Evolutionary conservation across 2,329 filamentous ascomycete species (phyloP), one percentile per base, ranked within the genome.

Genomic region (Tympanopsis confertula): DNA sequence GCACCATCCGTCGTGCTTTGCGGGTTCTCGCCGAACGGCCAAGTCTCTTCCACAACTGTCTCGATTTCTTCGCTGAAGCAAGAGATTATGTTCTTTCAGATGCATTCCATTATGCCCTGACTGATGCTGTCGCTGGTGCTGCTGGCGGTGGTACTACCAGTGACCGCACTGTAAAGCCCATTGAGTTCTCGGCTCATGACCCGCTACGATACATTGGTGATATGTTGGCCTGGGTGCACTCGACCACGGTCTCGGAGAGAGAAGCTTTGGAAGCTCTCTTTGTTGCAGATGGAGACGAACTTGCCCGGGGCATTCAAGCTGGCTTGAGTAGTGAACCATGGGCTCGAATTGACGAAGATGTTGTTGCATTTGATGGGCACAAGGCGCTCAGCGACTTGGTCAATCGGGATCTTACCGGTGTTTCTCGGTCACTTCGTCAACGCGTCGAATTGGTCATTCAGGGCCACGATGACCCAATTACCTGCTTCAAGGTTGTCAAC

Each of bases 151-250:
- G 52, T 5, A 33, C 30, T 17, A 15, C 10, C 12, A 15, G 30
- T 17, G 63, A 69, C 39, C 55, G 55, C 19, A 59, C 59, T 19
- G 63, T 68, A 30, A 81, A 82, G 47, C 77, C 78, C 0, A 82
- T 82, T 46, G 78, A 82, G 47, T 71, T 82, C 40, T 75, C 75
- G 28, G 76, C 78, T 2, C 77, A 82, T 47, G 78, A 82, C 47
- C 77, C 78, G 2, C 56, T 82, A n/a, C 67, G 78, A 13, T 82
- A 82, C 49, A 66, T 81, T 15, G 75, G 78, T 36, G 78, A 82
- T 47, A 82, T 82, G 76, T 65, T 82, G 12, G 78, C 78, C 10
- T 82, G 78, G 78, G 69, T 73, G 2, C 78, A 82, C 50, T 79
- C 78, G 0, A 70, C 75, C 5, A 71, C 76, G 0, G 78, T 82